phyloP scores from a whole-genome alignment of 2,329 filamentous ascomycete species.

The Botrytis tulipae region DNA sequence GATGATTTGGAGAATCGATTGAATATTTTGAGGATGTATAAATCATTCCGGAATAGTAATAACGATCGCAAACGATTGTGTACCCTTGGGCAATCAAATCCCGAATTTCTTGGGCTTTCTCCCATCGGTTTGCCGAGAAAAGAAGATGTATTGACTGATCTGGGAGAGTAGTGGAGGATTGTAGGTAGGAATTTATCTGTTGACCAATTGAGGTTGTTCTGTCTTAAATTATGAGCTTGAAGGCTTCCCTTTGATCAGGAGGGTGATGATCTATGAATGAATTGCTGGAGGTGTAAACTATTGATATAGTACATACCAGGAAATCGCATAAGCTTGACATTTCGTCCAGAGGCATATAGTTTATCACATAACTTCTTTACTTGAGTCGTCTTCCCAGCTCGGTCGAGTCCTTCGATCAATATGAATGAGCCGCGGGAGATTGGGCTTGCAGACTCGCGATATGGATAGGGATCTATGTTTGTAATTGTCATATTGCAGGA shows the following conservation, averaged over 20 bases:
- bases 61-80: slow-evolving; percentile 84
- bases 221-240: slow-evolving; percentile 45
- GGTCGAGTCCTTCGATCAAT: slow-evolving; percentile 70
- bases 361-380: slow-evolving; percentile 55
- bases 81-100: slow-evolving; percentile 60
- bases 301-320: slow-evolving; percentile 50
- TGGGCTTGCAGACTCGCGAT: slow-evolving; percentile 33
- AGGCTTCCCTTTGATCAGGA: not conserved
- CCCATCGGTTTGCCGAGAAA: slow-evolving; percentile 74
- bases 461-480: slow-evolving; percentile 25
- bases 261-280: not conserved
- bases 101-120: slow-evolving; percentile 48
- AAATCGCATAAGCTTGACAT: slow-evolving; percentile 61
- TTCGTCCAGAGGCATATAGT: slow-evolving; percentile 50
- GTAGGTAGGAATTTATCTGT: slow-evolving; percentile 67
- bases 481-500: slow-evolving; percentile 23
- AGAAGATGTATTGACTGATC: slow-evolving; percentile 71
- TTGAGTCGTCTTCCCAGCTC: slow-evolving; percentile 72
- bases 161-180: slow-evolving; percentile 56
- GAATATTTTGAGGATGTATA: slow-evolving; percentile 88
- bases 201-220: slow-evolving; percentile 65
- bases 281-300: not conserved
- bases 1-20: slow-evolving; percentile 43
- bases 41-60: slow-evolving; percentile 91
- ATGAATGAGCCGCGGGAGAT: slow-evolving; percentile 58